These are phyloP conservation scores for Postia placenta DNA, from an alignment of 768 basidiomycete species.

Conservation along the genomic window DNA sequence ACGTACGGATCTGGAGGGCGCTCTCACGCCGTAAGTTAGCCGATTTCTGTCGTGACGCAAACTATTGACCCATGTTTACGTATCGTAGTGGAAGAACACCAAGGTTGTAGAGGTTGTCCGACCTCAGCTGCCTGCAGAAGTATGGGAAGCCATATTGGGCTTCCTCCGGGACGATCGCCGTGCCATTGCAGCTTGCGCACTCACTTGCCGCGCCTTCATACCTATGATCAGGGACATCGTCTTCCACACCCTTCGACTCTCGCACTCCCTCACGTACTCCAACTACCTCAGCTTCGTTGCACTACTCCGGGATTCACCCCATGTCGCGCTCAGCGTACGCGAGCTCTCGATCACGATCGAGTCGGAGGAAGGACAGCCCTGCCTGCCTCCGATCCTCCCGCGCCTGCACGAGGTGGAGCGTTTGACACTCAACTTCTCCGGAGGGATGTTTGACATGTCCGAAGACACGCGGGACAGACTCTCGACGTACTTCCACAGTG, in stretches of 20 bases:
- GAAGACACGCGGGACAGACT: conserved; percentile 1
- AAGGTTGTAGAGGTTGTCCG: not conserved
- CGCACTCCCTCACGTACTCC: not conserved
- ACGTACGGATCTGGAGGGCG: conserved; percentile 1
- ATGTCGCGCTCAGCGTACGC: conserved; percentile 4
- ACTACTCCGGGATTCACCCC: conserved; percentile 1
- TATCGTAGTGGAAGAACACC: not conserved
- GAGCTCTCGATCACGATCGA: not conserved
- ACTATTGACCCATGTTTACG: not conserved
- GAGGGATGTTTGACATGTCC: conserved; percentile 1
- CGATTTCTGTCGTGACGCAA: not conserved
- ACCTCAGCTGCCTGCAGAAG: not conserved
- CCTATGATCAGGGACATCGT: conserved; percentile 1
- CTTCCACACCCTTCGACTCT: conserved; percentile 3
- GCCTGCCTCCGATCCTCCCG: not conserved
- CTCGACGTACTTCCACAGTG: conserved; percentile 1
- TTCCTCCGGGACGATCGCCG: conserved; percentile 2
- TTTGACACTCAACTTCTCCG: conserved; percentile 1
- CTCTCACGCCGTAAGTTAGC: not conserved
- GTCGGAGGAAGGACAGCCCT: not conserved
- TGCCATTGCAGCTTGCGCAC: conserved; percentile 1
- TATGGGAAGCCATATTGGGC: not conserved
- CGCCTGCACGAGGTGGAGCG: conserved; percentile 4
- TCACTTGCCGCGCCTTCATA: not conserved
- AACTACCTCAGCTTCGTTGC: not conserved